These are phyloP conservation scores for Candida sp. DNA, from an alignment of 1,139 yeast genomes.

Conservation along the genomic window DNA sequence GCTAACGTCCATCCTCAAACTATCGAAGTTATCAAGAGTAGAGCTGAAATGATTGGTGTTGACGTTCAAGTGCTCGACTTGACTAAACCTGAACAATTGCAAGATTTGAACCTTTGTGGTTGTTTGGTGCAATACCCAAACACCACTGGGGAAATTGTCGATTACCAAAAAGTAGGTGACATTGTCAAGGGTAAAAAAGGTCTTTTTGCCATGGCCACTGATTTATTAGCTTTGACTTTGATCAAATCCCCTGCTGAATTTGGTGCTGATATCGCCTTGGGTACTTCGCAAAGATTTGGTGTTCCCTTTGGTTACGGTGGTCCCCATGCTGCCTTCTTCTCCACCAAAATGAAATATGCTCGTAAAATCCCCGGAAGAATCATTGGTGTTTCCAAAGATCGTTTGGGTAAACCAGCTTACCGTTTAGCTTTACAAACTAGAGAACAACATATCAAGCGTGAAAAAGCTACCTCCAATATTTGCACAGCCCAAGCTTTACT, in stretches of 20 bases:
- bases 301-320: constrained; percentile 99
- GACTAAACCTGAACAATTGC: constrained; percentile 44
- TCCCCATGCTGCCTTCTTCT: constrained; percentile 97
- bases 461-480: constrained; percentile 95
- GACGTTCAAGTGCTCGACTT: constrained; percentile 61
- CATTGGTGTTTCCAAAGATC: constrained; percentile 89
- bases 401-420: constrained; percentile 84
- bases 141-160: constrained; percentile 72
- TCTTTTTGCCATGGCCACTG: constrained; percentile 82
- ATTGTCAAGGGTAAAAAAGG: constrained; percentile 71
- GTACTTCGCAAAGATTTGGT: constrained; percentile 94
- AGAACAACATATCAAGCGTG: constrained; percentile 97
- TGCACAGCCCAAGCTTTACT: constrained; percentile 97
- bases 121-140: constrained; percentile 89
- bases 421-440: constrained; percentile 95
- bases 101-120: constrained; percentile 62
- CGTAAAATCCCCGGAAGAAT: constrained; percentile 97
- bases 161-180: constrained; percentile 55
- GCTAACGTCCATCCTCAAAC: constrained; percentile 83
- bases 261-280: constrained; percentile 92
- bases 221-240: constrained; percentile 81
- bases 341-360: constrained; percentile 73
- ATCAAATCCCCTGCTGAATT: constrained; percentile 80
- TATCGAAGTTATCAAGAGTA: constrained; percentile 67
- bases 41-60: constrained; percentile 75